These are phyloP conservation scores for Rhodotorula sp. DNA, from an alignment of 1,284 basidiomycete species.

Conservation along the genomic window DNA sequence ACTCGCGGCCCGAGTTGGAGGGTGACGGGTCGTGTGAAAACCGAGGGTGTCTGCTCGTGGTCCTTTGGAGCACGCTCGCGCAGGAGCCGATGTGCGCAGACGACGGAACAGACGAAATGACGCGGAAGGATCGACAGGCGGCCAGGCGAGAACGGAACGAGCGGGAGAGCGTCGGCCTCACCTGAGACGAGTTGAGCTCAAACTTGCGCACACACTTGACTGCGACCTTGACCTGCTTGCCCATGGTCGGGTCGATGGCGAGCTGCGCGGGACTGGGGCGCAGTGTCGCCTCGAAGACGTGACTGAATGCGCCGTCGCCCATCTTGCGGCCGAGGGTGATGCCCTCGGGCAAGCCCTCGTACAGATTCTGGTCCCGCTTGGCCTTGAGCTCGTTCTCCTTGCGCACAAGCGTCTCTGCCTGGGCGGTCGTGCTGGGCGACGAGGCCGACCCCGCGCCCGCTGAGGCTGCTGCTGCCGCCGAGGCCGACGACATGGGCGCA, in stretches of 20 bases:
- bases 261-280: slow-evolving; percentile 59
- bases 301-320: slow-evolving; percentile 83
- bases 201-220: slow-evolving; percentile 86
- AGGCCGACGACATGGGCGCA: background rate
- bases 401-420: slow-evolving; percentile 38
- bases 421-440: background rate
- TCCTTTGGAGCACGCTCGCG: background rate
- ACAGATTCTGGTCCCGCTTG: slow-evolving; percentile 29
- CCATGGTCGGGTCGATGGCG: slow-evolving; percentile 37
- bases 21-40: too few species aligned
- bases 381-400: slow-evolving; percentile 31
- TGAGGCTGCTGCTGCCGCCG: background rate
- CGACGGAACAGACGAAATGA: slow-evolving; percentile 10
- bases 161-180: slow-evolving; percentile 56
- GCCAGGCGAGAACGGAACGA: slow-evolving; percentile 41
- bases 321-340: slow-evolving; percentile 39
- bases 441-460: background rate
- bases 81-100: slow-evolving; percentile 19
- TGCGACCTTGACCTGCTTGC: slow-evolving; percentile 66
- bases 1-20: too few species aligned
- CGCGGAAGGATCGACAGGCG: background rate
- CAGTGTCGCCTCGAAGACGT: slow-evolving; percentile 94
- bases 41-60: too few species aligned
- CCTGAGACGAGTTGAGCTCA: slow-evolving; percentile 92
- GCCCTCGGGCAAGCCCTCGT: slow-evolving; percentile 39